These are phyloP conservation scores for Teratosphaeria destructans DNA, from an alignment of 2,329 filamentous ascomycete species.

Conservation along the genomic window DNA sequence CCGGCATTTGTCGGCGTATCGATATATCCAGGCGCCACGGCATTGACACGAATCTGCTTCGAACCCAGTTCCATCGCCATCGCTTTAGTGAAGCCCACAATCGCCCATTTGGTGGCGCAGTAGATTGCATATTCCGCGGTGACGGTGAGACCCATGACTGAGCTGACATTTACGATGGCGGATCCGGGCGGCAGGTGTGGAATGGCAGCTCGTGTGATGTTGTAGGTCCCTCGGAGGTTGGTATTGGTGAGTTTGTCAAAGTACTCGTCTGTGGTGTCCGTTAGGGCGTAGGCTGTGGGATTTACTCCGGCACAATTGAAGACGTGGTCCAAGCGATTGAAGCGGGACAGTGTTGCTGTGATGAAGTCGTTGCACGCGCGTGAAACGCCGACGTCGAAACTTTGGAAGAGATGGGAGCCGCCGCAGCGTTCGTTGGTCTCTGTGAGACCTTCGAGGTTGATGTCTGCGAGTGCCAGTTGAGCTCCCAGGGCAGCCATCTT, in stretches of 20 bases:
- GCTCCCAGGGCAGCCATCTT: conserved; percentile 36
- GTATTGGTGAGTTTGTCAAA: conserved; percentile 30
- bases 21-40: conserved; percentile 33
- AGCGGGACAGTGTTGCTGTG: conserved; percentile 8
- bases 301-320: conserved; percentile 34
- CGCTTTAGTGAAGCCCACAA: conserved; percentile 37
- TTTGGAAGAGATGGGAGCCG: conserved; percentile 5
- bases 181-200: conserved; percentile 27
- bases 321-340: conserved; percentile 27
- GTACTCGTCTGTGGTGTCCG: conserved; percentile 33
- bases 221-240: conserved; percentile 33
- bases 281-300: conserved; percentile 24
- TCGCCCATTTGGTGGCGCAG: conserved; percentile 32
- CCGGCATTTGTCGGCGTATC: conserved; percentile 40
- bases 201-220: conserved; percentile 31
- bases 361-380: conserved; percentile 17
- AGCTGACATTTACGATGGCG: conserved; percentile 34
- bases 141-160: conserved; percentile 28
- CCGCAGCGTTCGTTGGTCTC: conserved; percentile 15
- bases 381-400: conserved; percentile 22
- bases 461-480: conserved; percentile 32
- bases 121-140: conserved; percentile 32
- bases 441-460: conserved; percentile 23
- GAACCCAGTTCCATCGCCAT: conserved; percentile 31
- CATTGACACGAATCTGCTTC: conserved; percentile 30